Percentiles rank a stretch among this genome's conserved stretches.
phyloP scores from a whole-genome alignment of 2,329 filamentous ascomycete species.

The Apiospora hydei region DNA sequence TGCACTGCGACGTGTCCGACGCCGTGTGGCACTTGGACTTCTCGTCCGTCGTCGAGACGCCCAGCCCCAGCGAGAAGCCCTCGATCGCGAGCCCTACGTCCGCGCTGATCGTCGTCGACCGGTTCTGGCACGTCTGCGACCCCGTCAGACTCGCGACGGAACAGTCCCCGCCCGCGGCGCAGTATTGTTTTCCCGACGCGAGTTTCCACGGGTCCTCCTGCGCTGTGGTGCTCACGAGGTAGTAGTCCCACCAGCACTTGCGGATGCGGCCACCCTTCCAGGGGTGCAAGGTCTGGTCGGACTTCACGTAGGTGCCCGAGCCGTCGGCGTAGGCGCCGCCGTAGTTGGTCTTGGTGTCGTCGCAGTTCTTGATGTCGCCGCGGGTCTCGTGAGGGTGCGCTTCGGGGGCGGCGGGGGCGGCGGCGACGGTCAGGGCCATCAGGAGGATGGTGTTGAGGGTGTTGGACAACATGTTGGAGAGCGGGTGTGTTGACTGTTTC shows the following conservation, averaged over 20 bases:
- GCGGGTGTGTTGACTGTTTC: neutral
- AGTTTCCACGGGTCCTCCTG: neutral
- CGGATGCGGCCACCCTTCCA: neutral
- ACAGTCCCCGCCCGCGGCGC: neutral
- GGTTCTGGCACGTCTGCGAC: neutral
- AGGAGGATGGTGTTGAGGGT: neutral
- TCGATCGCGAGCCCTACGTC: neutral
- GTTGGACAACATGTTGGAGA: neutral
- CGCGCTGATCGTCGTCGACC: neutral
- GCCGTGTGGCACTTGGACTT: constrained; percentile 1
- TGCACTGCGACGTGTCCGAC: neutral
- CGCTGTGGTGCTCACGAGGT: neutral
- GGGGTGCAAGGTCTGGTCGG: neutral
- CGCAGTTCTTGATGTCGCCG: constrained; percentile 1
- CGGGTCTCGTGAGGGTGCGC: neutral
- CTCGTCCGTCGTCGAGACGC: neutral
- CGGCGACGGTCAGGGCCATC: constrained; percentile 2
- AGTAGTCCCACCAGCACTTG: constrained; percentile 8
- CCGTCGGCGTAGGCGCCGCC: neutral
- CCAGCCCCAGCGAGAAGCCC: neutral
- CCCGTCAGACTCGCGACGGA: neutral
- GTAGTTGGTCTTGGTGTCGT: neutral
- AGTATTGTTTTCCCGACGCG: neutral
- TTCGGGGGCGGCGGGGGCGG: neutral
- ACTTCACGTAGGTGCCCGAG: neutral